Conservation (phyloP, 208 protist genomes). For the Trypanosoma mega region DNA sequence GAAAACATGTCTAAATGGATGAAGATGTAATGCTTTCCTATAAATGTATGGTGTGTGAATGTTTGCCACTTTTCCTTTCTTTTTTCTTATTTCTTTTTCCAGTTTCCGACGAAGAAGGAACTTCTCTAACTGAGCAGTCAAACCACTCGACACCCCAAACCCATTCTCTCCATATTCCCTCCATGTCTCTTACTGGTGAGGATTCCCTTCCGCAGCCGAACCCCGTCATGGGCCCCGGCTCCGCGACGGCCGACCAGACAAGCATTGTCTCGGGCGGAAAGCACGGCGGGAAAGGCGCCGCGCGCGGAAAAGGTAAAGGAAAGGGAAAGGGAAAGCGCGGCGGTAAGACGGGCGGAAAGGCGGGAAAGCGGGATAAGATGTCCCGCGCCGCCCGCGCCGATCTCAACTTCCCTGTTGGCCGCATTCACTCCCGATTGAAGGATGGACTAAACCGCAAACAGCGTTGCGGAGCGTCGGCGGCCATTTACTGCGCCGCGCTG, state of each 20-base stretch:
- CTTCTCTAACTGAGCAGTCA: too few relatives aligned
- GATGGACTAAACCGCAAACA: constrained; percentile 92
- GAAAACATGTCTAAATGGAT: too few relatives aligned
- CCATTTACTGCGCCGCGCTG: constrained; percentile 98
- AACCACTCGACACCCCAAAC: too few relatives aligned
- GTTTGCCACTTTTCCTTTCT: constrained; percentile 5
- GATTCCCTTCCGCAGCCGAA: constrained; percentile 38
- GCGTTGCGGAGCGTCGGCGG: constrained; percentile 96
- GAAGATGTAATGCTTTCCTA: too few relatives aligned
- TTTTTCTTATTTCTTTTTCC: constrained; percentile 1
- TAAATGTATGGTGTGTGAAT: constrained; percentile 3
- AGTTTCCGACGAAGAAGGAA: too few relatives aligned
- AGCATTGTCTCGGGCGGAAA: constrained; percentile 87
- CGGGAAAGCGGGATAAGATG: constrained; percentile 79
- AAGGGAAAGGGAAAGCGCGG: constrained; percentile 85
- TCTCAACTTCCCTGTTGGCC: constrained; percentile 96
- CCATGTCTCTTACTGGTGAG: constrained; percentile 79
- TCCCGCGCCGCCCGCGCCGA: constrained; percentile 88
- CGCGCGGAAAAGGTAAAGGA: constrained; percentile 73
- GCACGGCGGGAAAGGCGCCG: constrained; percentile 74
- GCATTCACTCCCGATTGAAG: constrained; percentile 99
- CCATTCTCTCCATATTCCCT: too few relatives aligned
- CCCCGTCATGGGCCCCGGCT: constrained; percentile 68
- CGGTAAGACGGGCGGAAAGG: constrained; percentile 90
- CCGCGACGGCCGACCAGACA: constrained; percentile 80